Evolutionary conservation across 2,329 filamentous ascomycete genomes (phyloP), one percentile per base, ranked within the genome.

Genomic region (Hymenoscyphus salicellus): DNA sequence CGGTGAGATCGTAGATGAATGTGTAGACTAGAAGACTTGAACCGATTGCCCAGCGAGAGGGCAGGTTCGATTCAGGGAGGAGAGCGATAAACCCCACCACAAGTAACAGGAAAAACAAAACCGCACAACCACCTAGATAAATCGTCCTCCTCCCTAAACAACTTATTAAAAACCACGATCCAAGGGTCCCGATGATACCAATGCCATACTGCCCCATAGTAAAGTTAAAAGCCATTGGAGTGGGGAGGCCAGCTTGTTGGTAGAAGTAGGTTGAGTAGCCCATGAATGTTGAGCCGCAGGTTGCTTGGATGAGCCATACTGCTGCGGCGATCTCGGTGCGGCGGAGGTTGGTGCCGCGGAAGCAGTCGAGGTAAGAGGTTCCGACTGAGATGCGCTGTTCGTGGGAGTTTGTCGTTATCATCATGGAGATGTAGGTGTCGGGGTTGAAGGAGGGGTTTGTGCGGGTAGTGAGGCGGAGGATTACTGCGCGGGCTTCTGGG

Each of bases 181-280:
- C 65, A 0, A 85, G 72, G 0, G 82, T 85, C 16, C 81, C 80
- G 2, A 83, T 72, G 68, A 83, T 81, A 3, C 81, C 83, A 52
- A 84, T 78, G 5, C 71, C 74, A 41, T 76, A 77, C 55, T 74
- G 72, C 73, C 62, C 72, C 55, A 79, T 68, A 10, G 82, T 81
- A 70, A 86, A 82, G 59, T 81, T 76, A 65, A 86, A 87, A 0
- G 84, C 79, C 26, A 80, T 76, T 20, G 76, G 75, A 0, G 79
- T 77, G 0, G 75, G 71, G 33, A 87, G 74, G 1, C 85, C 85
- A 14, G 60, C 63, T 65, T 84, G 81, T 66, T 82, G 77, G 73
- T 86, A 86, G 72, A 82, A 82, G 70, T 86, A 86, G 2, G 84
- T 88, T 1, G 83, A 85, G 66, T 87, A 89, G 66, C 84, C 85